Percentiles rank a stretch among this genome's conserved stretches.
Conservation (phyloP, 768 basidiomycete species). For the Saitozyma sp. region DNA sequence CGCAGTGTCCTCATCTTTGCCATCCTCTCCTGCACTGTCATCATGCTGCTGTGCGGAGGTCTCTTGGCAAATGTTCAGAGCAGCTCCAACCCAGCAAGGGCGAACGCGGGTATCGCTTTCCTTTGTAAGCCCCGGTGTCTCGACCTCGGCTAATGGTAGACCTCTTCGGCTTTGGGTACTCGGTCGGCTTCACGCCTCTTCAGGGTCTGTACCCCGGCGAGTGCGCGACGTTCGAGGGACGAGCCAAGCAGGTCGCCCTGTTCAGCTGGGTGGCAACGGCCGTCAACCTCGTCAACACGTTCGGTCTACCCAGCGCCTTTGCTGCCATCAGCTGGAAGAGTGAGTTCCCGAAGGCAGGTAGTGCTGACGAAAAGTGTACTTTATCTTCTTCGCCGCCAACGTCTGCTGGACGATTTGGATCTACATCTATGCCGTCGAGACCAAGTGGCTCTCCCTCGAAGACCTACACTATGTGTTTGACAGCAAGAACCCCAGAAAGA, state of each 20-base stretch:
- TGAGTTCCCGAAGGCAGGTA: constrained; percentile 5
- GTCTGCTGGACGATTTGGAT: constrained; percentile 58
- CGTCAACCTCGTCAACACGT: constrained; percentile 48
- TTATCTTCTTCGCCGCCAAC: constrained; percentile 60
- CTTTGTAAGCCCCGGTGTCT: constrained; percentile 40
- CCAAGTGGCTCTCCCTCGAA: too few relatives aligned
- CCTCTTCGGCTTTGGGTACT: constrained; percentile 54
- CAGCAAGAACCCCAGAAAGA: too few relatives aligned
- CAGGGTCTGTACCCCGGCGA: constrained; percentile 62
- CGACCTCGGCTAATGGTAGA: constrained; percentile 5
- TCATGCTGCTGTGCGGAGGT: too few relatives aligned
- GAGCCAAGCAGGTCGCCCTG: constrained; percentile 61
- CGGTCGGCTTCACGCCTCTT: constrained; percentile 63
- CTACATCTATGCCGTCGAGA: constrained; percentile 58
- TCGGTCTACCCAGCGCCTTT: constrained; percentile 28
- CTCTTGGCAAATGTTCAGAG: too few relatives aligned
- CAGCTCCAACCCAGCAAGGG: constrained; percentile 20
- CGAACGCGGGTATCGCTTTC: constrained; percentile 61
- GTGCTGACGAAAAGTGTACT: constrained; percentile 54
- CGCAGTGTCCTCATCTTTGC: too few relatives aligned
- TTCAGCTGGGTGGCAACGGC: constrained; percentile 57
- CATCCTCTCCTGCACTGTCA: too few relatives aligned
- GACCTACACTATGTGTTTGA: too few relatives aligned
- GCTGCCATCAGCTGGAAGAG: constrained; percentile 19
- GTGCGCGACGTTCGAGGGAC: constrained; percentile 58